phyloP scores from a whole-genome alignment of 1,139 yeast species.

The Geotrichum siamense region DNA sequence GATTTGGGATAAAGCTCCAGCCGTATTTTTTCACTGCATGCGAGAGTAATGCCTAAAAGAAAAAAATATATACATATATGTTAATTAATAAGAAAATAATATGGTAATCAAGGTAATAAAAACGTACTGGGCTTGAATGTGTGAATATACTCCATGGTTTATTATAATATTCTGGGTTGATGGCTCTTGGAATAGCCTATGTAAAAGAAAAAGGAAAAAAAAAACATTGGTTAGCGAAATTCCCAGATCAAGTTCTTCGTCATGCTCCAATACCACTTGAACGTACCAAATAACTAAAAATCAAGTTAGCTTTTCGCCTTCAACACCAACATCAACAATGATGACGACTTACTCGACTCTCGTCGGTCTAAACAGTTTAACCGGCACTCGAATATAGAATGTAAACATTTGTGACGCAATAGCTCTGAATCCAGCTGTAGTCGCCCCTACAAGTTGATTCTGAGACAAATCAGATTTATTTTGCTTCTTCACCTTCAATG shows the following conservation, averaged over 20 bases:
- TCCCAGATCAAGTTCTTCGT: background rate
- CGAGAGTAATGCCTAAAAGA: conserved; percentile 51
- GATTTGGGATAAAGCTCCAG: conserved; percentile 80
- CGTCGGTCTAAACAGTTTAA: conserved; percentile 83
- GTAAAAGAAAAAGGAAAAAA: too few species aligned
- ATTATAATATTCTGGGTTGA: conserved; percentile 30
- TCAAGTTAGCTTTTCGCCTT: background rate
- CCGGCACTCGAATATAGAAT: conserved; percentile 68
- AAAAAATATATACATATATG: background rate
- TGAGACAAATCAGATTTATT: conserved; percentile 10
- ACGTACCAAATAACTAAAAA: conserved; percentile 15
- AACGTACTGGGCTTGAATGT: conserved; percentile 50
- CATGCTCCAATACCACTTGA: background rate
- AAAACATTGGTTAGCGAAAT: background rate
- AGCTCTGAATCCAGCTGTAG: conserved; percentile 82
- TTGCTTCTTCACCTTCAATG: conserved; percentile 9
- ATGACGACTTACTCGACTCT: conserved; percentile 78
- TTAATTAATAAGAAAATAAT: too few species aligned
- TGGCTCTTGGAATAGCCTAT: conserved; percentile 33
- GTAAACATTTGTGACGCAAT: conserved; percentile 71
- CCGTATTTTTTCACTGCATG: conserved; percentile 72
- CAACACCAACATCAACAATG: conserved; percentile 24
- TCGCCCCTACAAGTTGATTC: conserved; percentile 43
- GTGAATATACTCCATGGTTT: conserved; percentile 64
- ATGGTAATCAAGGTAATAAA: too few species aligned